Conservation (phyloP, 1,284 basidiomycete species). For the Thelephora terrestris region DNA sequence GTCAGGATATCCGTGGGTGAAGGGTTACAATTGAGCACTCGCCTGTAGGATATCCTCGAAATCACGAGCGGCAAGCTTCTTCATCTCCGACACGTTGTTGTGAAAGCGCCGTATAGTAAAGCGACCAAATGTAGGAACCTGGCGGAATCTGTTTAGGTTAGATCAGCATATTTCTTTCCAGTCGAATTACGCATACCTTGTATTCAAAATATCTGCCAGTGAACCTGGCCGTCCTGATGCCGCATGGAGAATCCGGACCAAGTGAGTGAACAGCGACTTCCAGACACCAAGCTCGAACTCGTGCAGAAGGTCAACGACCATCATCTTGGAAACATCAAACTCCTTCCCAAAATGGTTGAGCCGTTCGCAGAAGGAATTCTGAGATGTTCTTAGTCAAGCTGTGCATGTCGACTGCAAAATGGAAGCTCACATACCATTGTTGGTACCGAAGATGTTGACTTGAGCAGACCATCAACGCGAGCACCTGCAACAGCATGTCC, state of each 20-base stretch:
- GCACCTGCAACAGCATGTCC: too few species aligned
- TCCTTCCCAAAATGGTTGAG: conserved; percentile 3
- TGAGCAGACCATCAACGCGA: neutral
- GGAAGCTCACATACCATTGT: neutral
- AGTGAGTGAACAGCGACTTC: conserved; percentile 17
- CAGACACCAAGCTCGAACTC: conserved; percentile 20
- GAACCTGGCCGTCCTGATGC: too few species aligned
- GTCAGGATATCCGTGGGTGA: conserved; percentile 1
- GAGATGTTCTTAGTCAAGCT: conserved; percentile 1
- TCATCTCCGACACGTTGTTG: conserved; percentile 15
- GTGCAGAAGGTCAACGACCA: conserved; percentile 18
- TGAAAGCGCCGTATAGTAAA: conserved; percentile 16
- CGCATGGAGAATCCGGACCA: conserved; percentile 16
- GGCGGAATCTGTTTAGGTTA: conserved; percentile 15
- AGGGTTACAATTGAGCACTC: conserved; percentile 1
- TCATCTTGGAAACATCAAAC: conserved; percentile 12
- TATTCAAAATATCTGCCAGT: too few species aligned
- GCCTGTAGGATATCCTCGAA: conserved; percentile 21
- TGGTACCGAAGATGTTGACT: neutral
- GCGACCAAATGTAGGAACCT: conserved; percentile 15
- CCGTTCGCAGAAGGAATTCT: conserved; percentile 25
- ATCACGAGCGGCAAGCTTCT: conserved; percentile 20
- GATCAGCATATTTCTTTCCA: too few species aligned
- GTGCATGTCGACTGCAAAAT: too few species aligned
- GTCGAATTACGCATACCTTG: too few species aligned